These are phyloP conservation scores for Ceraceosorus guamensis DNA, from an alignment of 1,284 basidiomycete species.

Conservation along the genomic window DNA sequence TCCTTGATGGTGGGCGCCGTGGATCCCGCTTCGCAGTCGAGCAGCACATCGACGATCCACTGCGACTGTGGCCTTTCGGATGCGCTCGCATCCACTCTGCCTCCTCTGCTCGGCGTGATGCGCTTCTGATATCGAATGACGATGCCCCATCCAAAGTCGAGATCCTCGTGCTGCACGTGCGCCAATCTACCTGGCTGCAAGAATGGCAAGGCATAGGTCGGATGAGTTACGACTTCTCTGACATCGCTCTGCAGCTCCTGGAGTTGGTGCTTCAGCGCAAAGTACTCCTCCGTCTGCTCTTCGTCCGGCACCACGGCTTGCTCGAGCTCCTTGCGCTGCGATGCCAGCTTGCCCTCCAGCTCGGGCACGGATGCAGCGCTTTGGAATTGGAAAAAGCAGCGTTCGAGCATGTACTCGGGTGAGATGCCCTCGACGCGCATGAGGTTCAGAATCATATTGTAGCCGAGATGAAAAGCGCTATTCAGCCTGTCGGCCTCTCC, in stretches of 20 bases:
- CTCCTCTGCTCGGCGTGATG: conserved; percentile 37
- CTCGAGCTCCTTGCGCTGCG: conserved; percentile 65
- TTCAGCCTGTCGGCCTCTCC: conserved; percentile 94
- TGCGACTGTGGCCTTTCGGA: conserved; percentile 77
- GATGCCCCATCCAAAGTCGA: conserved; percentile 94
- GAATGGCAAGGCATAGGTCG: conserved; percentile 86
- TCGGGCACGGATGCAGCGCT: conserved; percentile 80
- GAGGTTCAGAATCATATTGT: conserved; percentile 98
- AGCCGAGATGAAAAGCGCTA: conserved; percentile 96
- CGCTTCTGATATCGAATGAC: conserved; percentile 88
- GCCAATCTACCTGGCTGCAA: conserved; percentile 85
- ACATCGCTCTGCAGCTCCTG: conserved; percentile 80
- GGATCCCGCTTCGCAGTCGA: conserved; percentile 69
- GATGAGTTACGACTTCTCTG: conserved; percentile 84
- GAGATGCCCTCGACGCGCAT: conserved; percentile 98
- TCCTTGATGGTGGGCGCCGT: conserved; percentile 50
- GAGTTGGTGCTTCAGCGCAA: conserved; percentile 80
- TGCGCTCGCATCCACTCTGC: neutral
- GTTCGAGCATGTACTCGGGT: conserved; percentile 95
- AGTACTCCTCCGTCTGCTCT: conserved; percentile 76
- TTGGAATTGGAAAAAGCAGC: conserved; percentile 98
- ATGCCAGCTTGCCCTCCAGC: conserved; percentile 73
- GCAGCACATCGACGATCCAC: conserved; percentile 87
- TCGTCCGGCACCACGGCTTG: conserved; percentile 73
- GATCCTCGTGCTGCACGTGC: conserved; percentile 73